Evolutionary conservation across 352 stramenopile species (phyloP).

Genomic region (Pythium oligandrum): DNA sequence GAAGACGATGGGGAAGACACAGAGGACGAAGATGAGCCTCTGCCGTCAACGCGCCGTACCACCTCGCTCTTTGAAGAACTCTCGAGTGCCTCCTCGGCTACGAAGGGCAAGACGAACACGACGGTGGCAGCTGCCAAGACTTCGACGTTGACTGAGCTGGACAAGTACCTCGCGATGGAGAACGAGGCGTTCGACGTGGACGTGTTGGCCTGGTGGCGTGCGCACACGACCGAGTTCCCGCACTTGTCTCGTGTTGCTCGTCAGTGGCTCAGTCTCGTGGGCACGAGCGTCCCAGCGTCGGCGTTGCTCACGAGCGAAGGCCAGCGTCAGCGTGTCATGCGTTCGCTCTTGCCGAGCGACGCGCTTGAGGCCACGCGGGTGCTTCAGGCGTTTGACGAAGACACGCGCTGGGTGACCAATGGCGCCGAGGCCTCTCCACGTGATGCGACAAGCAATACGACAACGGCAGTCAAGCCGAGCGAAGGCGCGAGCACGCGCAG

Average conservation of each 20-base stretch:
- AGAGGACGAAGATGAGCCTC: not conserved
- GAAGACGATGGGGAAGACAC: not conserved
- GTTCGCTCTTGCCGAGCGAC: conserved; percentile 1
- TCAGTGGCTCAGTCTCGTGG: conserved; percentile 6
- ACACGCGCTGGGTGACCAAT: no score
- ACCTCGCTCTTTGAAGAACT: conserved; percentile 18
- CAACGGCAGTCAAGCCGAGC: no score
- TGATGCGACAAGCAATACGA: no score
- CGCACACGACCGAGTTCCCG: conserved; percentile 10
- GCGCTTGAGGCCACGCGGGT: conserved; percentile 5
- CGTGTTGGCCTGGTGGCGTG: conserved; percentile 15
- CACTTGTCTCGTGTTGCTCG: conserved; percentile 9
- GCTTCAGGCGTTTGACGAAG: not conserved
- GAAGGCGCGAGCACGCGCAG: no score
- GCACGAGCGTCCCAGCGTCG: conserved; percentile 5
- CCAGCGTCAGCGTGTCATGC: conserved; percentile 5
- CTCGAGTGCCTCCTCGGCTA: no score
- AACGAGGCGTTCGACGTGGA: conserved; percentile 17
- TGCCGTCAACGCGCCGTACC: not conserved
- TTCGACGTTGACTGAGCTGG: not conserved
- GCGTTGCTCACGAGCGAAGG: conserved; percentile 5
- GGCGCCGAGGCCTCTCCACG: no score
- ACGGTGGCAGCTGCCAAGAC: not conserved
- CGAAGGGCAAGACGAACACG: no score
- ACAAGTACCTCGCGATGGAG: conserved; percentile 9